Base-by-base conservation (phyloP, 116 monocot genomes). In the Zostera marina region DNA sequence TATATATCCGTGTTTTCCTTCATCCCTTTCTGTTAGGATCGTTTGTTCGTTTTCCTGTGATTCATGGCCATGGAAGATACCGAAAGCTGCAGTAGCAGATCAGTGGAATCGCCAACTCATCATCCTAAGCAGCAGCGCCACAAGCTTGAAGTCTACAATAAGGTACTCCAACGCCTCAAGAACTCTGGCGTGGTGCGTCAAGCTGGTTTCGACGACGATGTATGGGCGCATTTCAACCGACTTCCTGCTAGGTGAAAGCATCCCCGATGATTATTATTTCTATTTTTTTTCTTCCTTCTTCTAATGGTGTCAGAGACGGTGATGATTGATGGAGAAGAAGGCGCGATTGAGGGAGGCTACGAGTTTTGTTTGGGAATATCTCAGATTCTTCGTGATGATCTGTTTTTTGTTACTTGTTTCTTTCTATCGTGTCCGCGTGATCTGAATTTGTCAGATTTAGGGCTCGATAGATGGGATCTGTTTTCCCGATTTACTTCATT, bases 141-240 rank as follows among this genome's bases (percentile, higher is more conserved):
- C 68, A 87, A 75, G 71, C 81, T 81, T 11, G 84, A 84, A 57
- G 79, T 81, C 22, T 93, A 70, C 80, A 76, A 74, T 74, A 81
- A 93, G 67, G 79, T 87, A 16, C 72, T 93, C 49, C 60, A 64
- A 25, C 84, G 92, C 23, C 81, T 93, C 62, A 66, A 59, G 57
- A 75, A 75, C 9, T 57, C 57, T 25, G 60, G 67, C 10, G 74
- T 68, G 44, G 65, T 76, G 2, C 19, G 62, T 22, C 61, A 60
- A 10, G 70, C 78, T 23, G 54, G 75, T 5, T 87, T 83, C 56
- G 83, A 87, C 20, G 78, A 83, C 41, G 80, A 85, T 60, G 74
- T 92, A 23, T 92, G 87, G 92, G 72, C 83, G 15, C 92, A 92
- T 65, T 87, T 92, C 74, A 73, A 83, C 48, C 92, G 92, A 57